Base-by-base conservation (phyloP, 768 basidiomycete species). In the Trametes gibbosa region DNA sequence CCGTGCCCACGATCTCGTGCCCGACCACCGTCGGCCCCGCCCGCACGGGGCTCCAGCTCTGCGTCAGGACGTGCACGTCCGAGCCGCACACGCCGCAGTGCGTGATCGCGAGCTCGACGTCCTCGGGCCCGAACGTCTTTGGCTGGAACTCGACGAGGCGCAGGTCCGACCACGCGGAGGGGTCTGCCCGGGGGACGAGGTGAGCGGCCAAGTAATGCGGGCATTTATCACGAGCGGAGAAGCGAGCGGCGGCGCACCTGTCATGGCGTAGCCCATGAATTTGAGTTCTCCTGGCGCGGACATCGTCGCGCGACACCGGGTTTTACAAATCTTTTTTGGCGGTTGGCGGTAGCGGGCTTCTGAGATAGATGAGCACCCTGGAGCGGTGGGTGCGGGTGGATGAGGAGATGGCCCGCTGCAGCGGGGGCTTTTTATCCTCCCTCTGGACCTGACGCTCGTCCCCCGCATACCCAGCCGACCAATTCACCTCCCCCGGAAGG, bases 1-100 rank as follows among this genome's bases (percentile, higher is more conserved):
- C 83, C 13, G 69, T 70, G 2, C 84, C 86, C 47, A 82, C 76
- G 56, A 86, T 82, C 68, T 84, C 83, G 65, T 85, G 83, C 10
- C 69, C 70, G 43, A 66, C 67, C 40, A 70, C 61, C 41, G 70
- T 59, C 5, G 69, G 70, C 6, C 66, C 56, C 58, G 65, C 58
- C 48, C 47, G 46, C 27, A 56, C 45, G 35, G 65, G 54, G 46
- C 68, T 75, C 78, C 78, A 69, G 46, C 75, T 77, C 24, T 73
- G 72, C 14, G 73, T 73, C 50, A 76, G 66, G 32, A 76, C 77
- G 66, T 80, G 78, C 1, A 78, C 76, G 68, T 84, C 84, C 10
- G 79, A 79, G 40, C 78, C 82, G 61, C 83, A 84, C 21, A 82
- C 79, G 32, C 72, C 71, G 61, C 72, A 82, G 65, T 74, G 79